Percentiles rank a stretch among this genome's conserved stretches.
Evolutionary conservation across 2,329 filamentous ascomycete species (phyloP).

Genomic region (Paecilomyces variotii): DNA sequence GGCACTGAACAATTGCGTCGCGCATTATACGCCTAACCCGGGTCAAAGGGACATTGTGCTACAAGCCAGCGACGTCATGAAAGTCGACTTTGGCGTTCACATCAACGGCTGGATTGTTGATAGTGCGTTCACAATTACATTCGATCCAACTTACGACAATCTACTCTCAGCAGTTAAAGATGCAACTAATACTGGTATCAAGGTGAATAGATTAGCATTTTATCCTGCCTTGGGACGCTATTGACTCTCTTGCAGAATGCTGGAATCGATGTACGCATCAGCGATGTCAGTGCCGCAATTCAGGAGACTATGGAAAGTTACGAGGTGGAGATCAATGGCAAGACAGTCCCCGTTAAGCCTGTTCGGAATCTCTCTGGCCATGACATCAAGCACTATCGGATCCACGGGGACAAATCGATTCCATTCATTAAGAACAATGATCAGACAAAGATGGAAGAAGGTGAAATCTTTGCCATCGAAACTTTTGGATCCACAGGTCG

Average conservation of each 20-base stretch:
- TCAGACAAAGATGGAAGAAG: conserved; percentile 50
- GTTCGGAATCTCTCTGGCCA: conserved; percentile 50
- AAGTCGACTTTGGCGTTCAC: conserved; percentile 75
- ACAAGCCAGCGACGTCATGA: conserved; percentile 67
- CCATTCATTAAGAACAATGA: conserved; percentile 47
- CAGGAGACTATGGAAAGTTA: conserved; percentile 58
- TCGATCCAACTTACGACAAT: conserved; percentile 67
- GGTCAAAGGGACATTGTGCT: conserved; percentile 62
- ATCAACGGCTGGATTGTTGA: conserved; percentile 74
- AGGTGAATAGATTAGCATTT: conserved; percentile 17
- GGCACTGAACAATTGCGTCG: conserved; percentile 46
- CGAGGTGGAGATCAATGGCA: conserved; percentile 48
- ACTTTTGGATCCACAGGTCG: conserved; percentile 50
- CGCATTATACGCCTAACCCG: conserved; percentile 51
- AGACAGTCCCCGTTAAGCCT: conserved; percentile 47
- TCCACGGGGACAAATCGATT: conserved; percentile 50
- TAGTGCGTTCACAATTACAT: conserved; percentile 71
- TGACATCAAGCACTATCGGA: conserved; percentile 46
- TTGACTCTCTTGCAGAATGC: conserved; percentile 29
- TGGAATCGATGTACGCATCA: conserved; percentile 48
- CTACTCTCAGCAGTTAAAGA: conserved; percentile 65
- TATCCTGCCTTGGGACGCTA: conserved; percentile 3
- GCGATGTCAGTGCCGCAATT: conserved; percentile 49
- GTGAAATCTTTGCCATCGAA: conserved; percentile 52
- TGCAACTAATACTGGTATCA: conserved; percentile 58